Base-by-base conservation (phyloP, 208 protist genomes). In the Polymyxa betae region DNA sequence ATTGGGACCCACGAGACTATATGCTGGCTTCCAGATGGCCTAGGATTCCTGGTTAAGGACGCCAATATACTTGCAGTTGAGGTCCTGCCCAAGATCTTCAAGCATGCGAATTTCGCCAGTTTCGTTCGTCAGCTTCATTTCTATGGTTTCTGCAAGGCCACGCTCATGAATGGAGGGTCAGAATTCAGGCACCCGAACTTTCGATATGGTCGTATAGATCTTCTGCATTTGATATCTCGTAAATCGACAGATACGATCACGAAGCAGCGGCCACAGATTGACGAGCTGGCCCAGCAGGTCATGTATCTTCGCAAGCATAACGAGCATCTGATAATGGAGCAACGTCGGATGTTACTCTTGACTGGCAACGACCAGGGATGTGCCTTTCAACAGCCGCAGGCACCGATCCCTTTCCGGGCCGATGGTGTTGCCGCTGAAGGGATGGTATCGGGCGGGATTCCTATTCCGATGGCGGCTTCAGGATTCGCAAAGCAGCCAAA, bases 121-220 rank as follows among this genome's bases (percentile, higher is more conserved):
- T 82, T 82, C n/a, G 72, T 82, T 43, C n/a, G 72, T 5, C 72
- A 82, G 72, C 72, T 82, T 43, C 72, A 82, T n/a, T 82, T 82
- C 72, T 82, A 82, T 43, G 72, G 72, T 20, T 82, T 82, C n/a
- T 45, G 16, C 5, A 82, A 82, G n/a, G 35, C 72, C 16, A 38
- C 72, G 35, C 72, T 82, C 35, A 43, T 82, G 72, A 82, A 82
- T 43, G 72, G 72, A 5, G 72, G 35, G 40, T 45, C 35, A 5
- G 72, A 82, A n/a, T 82, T 82, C n/a, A 35, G 72, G 72, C 72
- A 82, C 35, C 72, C 72, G 16, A 82, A 82, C n/a, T 82, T 82
- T n/a, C 5, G 5, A 5, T 43, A 20, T 43, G 72, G 72, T n/a
- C 5, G 72, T 5, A 35, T 35, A 35, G 72, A 82, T n/a, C 72